Evolutionary conservation across 352 stramenopile species (phyloP), one percentile per base, ranked within the genome.

Genomic region (Pythium rhizo-oryzae): DNA sequence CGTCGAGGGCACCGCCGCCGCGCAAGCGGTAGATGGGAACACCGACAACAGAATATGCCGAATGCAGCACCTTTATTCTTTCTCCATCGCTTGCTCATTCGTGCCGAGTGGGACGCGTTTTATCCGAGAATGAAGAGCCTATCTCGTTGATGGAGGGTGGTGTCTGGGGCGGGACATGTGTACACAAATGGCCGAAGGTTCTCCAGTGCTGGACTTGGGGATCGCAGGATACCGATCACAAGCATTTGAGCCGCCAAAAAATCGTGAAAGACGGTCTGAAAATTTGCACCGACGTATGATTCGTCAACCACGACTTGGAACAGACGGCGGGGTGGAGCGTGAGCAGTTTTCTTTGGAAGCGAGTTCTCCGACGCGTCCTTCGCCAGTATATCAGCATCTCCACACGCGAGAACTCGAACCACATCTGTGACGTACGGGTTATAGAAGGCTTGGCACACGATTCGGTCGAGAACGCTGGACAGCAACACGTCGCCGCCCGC

Each of bases 381-480:
- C n/a, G 0, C 2, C 30, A n/a, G 2, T n/a, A 53, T 13, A 1
- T 52, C 55, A n/a, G 41, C 19, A 25, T 70, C 82, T 33, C 78
- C 77, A 39, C 72, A 77, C 47, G 80, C 79, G 16, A 93, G 66
- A 4, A 79, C 71, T 53, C 82, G 69, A 21, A 91, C 68, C 8
- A 91, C 65, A 30, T 91, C 82, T 6, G 78, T 87, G 33, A 91
- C 87, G 63, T 91, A 93, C 13, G 85, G 85, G 24, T 93, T 93
- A 69, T 87, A 93, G 52, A 93, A 93, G n/a, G 80, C 77, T 52
- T 93, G 85, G 47, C 83, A 93, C 13, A 90, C 62, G 51, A 90
- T 80, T 21, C 82, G 77, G 67, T 93, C 84, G 16, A 93, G 59
- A 12, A 87, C 67, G 41, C 72, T 89, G 0, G 69, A 81, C 8